phyloP scores from a whole-genome alignment of 2,329 filamentous ascomycete genomes.

The Aspergillus sergii region DNA sequence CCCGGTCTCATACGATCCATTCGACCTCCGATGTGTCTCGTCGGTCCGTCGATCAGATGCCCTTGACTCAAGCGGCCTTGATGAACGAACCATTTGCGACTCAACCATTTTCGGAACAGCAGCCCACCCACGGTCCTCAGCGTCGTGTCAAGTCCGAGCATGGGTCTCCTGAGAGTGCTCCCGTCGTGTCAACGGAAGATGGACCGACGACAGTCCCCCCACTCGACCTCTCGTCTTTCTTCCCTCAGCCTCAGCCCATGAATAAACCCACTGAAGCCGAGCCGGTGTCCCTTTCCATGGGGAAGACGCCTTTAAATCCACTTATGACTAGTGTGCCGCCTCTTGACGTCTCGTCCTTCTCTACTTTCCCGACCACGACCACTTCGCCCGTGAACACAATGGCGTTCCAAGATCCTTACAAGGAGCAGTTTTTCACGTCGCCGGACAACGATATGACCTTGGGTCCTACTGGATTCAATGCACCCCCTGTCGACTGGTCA shows the following conservation, averaged over 20 bases:
- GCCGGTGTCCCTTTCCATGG: conserved; percentile 30
- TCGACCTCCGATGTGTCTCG: conserved; percentile 49
- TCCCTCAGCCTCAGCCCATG: conserved; percentile 29
- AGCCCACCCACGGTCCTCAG: conserved; percentile 32
- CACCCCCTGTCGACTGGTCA: conserved; percentile 52
- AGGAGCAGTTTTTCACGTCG: conserved; percentile 46
- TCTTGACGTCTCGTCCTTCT: conserved; percentile 42
- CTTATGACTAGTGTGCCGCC: conserved; percentile 40
- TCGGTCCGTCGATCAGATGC: conserved; percentile 57
- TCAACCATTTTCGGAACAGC: conserved; percentile 32
- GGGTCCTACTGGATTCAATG: conserved; percentile 41
- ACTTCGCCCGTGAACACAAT: conserved; percentile 37
- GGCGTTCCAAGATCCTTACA: conserved; percentile 42
- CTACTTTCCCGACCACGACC: conserved; percentile 37
- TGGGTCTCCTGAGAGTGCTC: conserved; percentile 47
- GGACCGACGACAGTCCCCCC: conserved; percentile 25
- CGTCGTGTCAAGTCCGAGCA: conserved; percentile 50
- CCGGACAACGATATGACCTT: conserved; percentile 46
- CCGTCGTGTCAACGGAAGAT: conserved; percentile 31
- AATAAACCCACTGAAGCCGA: conserved; percentile 28
- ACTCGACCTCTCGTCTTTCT: conserved; percentile 37
- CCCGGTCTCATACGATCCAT: conserved; percentile 55
- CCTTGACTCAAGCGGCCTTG: conserved; percentile 38
- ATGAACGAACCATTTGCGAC: conserved; percentile 32
- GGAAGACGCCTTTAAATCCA: conserved; percentile 34